A percentile compares a stretch with the other conserved stretches of the same genome.
phyloP scores from a whole-genome alignment of 1,139 yeast species.

The Kodamaea fungicola region DNA sequence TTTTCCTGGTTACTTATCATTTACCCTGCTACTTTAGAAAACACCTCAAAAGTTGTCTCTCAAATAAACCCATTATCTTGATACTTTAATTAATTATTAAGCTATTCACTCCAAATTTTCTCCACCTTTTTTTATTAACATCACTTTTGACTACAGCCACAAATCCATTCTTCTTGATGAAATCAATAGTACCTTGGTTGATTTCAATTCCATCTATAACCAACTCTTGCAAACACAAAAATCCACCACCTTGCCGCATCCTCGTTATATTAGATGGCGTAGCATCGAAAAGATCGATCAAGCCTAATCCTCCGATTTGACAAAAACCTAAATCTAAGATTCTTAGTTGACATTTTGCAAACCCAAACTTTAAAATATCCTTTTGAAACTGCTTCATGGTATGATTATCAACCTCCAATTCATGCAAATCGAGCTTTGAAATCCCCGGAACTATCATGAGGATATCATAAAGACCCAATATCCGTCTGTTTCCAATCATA shows the following conservation, averaged over 20 bases:
- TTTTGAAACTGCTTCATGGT: conserved; percentile 29
- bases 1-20: too few relatives aligned
- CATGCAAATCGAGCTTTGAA: conserved; percentile 26
- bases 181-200: conserved; percentile 27
- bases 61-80: too few relatives aligned
- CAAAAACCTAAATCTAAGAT: conserved; percentile 38
- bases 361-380: conserved; percentile 20
- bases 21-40: too few relatives aligned
- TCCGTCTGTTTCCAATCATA: conserved; percentile 9
- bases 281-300: conserved; percentile 30
- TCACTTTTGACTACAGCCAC: conserved; percentile 24
- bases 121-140: conserved; percentile 29
- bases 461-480: conserved; percentile 20
- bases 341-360: conserved; percentile 17
- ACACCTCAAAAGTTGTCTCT: too few relatives aligned
- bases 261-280: conserved; percentile 8
- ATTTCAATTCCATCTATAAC: conserved; percentile 36
- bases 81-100: conserved; percentile 11
- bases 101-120: conserved; percentile 34
- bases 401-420: conserved; percentile 36
- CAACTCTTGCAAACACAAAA: conserved; percentile 19
- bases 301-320: conserved; percentile 37
- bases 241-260: conserved; percentile 1
- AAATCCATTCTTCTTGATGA: conserved; percentile 18
- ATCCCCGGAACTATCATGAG: conserved; percentile 24